phyloP scores from a whole-genome alignment of 306 rosid genomes.

The Cotoneaster glaucophyllus region DNA sequence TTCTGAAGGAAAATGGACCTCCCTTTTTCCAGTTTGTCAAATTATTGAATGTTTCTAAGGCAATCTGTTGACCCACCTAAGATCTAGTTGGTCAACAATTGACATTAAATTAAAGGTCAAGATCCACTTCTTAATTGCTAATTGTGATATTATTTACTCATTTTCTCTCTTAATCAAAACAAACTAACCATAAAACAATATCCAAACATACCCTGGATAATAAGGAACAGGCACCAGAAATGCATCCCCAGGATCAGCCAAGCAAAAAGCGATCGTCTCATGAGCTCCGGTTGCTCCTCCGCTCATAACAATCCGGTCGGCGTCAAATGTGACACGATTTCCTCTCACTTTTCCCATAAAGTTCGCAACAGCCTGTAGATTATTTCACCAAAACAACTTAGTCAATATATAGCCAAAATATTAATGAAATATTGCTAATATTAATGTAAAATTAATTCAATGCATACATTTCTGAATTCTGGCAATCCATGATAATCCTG shows the following conservation, averaged over 20 bases:
- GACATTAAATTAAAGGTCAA: neutral
- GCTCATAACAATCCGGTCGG: slow-evolving; percentile 80
- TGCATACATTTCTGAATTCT: slow-evolving; percentile 58
- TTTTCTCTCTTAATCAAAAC: neutral
- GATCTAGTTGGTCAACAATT: neutral
- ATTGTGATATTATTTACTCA: neutral
- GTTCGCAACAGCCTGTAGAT: slow-evolving; percentile 66
- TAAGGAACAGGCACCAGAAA: slow-evolving; percentile 83
- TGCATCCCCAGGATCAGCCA: slow-evolving; percentile 81
- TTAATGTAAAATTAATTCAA: neutral
- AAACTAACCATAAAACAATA: neutral
- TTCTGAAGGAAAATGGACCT: neutral
- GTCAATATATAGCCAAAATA: neutral
- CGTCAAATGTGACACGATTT: slow-evolving; percentile 51
- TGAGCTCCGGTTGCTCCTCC: slow-evolving; percentile 94
- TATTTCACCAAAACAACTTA: neutral
- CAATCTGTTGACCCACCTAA: neutral
- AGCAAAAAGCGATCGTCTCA: slow-evolving; percentile 64
- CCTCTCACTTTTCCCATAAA: slow-evolving; percentile 73
- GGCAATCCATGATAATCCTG: slow-evolving; percentile 88
- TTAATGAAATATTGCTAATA: neutral
- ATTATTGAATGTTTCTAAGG: neutral
- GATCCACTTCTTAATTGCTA: neutral
- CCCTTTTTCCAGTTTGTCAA: neutral
- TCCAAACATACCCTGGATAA: slow-evolving; percentile 54